A percentile compares a stretch with the other conserved stretches of the same genome.
These are phyloP conservation scores for Cladosporium oxysporum DNA, from an alignment of 2,329 filamentous ascomycete genomes.

Conservation along the genomic window DNA sequence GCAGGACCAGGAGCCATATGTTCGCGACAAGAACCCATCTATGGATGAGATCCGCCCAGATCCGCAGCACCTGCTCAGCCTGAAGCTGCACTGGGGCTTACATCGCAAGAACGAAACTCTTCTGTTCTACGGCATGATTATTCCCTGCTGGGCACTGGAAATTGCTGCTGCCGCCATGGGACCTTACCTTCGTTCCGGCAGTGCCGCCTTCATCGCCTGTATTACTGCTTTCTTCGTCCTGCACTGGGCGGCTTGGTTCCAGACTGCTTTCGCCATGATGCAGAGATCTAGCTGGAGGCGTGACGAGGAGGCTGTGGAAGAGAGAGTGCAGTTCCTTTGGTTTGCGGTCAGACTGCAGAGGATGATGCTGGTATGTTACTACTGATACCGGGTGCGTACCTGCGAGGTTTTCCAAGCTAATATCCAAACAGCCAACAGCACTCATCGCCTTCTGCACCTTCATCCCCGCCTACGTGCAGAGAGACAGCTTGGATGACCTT, in stretches of 20 bases:
- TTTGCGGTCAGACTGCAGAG: slow-evolving; percentile 36
- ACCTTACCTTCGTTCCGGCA: slow-evolving; percentile 25
- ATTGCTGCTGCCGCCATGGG: slow-evolving; percentile 34
- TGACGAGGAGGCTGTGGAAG: slow-evolving; percentile 36
- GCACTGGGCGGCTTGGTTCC: slow-evolving; percentile 37
- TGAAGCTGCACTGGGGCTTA: slow-evolving; percentile 35
- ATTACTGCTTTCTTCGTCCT: slow-evolving; percentile 31
- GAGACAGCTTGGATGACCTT: slow-evolving; percentile 30
- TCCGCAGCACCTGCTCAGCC: slow-evolving; percentile 19
- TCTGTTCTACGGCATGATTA: slow-evolving; percentile 35
- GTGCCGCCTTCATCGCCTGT: slow-evolving; percentile 30
- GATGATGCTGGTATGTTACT: slow-evolving; percentile 33
- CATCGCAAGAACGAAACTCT: slow-evolving; percentile 28
- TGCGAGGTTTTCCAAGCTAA: slow-evolving; percentile 12
- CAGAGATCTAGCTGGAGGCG: slow-evolving; percentile 38
- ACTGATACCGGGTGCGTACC: not conserved
- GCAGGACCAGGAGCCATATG: slow-evolving; percentile 12
- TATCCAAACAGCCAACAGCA: slow-evolving; percentile 30
- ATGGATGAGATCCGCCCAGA: slow-evolving; percentile 20
- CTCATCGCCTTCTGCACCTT: slow-evolving; percentile 36
- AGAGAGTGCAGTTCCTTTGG: slow-evolving; percentile 35
- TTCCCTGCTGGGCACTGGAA: slow-evolving; percentile 32
- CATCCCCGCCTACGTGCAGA: slow-evolving; percentile 36
- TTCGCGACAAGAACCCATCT: slow-evolving; percentile 18
- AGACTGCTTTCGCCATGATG: slow-evolving; percentile 37